phyloP scores from a whole-genome alignment of 2,329 filamentous ascomycete genomes.

The Pseudomassariella vexata region DNA sequence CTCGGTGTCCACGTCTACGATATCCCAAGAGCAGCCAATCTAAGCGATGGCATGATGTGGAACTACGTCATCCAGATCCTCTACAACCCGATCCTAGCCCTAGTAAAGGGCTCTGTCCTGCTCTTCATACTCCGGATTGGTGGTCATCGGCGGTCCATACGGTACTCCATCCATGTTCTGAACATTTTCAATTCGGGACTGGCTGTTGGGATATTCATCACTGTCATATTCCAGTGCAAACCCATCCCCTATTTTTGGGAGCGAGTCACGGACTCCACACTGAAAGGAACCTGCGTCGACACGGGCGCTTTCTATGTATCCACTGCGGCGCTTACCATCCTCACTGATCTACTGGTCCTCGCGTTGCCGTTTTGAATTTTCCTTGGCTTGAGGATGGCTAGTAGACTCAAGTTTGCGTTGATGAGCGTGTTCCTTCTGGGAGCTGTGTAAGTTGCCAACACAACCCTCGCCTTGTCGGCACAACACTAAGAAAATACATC shows the following conservation, averaged over 20 bases:
- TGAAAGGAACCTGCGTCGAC: slow-evolving; percentile 26
- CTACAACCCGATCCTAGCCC: slow-evolving; percentile 38
- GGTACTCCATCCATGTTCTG: slow-evolving; percentile 21
- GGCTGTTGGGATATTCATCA: slow-evolving; percentile 29
- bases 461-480: background rate
- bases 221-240: slow-evolving; percentile 31
- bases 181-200: slow-evolving; percentile 26
- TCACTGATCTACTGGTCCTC: slow-evolving; percentile 33
- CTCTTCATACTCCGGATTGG: slow-evolving; percentile 36
- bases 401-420: slow-evolving; percentile 29
- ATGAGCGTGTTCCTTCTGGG: slow-evolving; percentile 29
- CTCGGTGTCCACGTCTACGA: slow-evolving; percentile 10
- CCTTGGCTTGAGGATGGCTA: slow-evolving; percentile 30
- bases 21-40: slow-evolving; percentile 10
- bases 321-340: slow-evolving; percentile 30
- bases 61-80: slow-evolving; percentile 33
- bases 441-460: slow-evolving; percentile 15
- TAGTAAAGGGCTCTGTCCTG: slow-evolving; percentile 37
- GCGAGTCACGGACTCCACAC: slow-evolving; percentile 18
- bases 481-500: no score
- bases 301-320: slow-evolving; percentile 9
- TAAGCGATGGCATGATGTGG: slow-evolving; percentile 13
- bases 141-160: slow-evolving; percentile 24
- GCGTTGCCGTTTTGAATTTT: slow-evolving; percentile 35
- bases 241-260: slow-evolving; percentile 33